A percentile compares a stretch with the other conserved stretches of the same genome.
phyloP scores from a whole-genome alignment of 768 basidiomycete species.

The Boletus rufocinnamomeus region DNA sequence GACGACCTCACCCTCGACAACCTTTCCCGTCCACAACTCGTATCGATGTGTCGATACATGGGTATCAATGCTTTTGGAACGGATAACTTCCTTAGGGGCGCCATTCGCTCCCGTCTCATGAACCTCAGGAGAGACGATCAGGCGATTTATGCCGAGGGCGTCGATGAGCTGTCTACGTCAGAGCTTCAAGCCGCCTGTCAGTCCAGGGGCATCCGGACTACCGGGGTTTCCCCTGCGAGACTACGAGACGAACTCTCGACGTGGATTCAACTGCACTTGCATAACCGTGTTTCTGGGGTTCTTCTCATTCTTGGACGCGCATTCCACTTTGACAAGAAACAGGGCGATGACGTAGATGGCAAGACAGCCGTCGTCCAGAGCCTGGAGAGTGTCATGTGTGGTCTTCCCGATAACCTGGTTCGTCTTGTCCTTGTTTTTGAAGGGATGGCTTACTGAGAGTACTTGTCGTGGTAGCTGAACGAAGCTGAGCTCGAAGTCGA shows the following conservation, averaged over 20 bases:
- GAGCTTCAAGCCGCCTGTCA: conserved; percentile 94
- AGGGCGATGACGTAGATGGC: conserved; percentile 75
- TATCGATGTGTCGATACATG: conserved; percentile 98
- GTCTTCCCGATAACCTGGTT: conserved; percentile 92
- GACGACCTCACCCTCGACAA: conserved; percentile 98
- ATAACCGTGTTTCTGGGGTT: conserved; percentile 90
- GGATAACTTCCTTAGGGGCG: conserved; percentile 94
- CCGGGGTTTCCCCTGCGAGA: conserved; percentile 82
- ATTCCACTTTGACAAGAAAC: conserved; percentile 86
- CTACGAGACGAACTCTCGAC: conserved; percentile 87
- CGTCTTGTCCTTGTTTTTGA: conserved; percentile 30
- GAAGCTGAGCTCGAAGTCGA: conserved; percentile 98
- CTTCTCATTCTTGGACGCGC: conserved; percentile 92
- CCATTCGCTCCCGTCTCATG: conserved; percentile 80
- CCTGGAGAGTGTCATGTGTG: conserved; percentile 87
- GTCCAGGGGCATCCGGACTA: conserved; percentile 89
- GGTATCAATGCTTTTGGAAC: conserved; percentile 98
- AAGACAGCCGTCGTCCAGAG: conserved; percentile 79
- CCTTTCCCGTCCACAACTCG: conserved; percentile 95
- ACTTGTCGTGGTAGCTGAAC: conserved; percentile 63
- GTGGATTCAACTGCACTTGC: conserved; percentile 92
- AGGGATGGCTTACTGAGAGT: neutral
- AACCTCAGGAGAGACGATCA: conserved; percentile 91
- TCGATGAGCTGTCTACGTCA: conserved; percentile 85
- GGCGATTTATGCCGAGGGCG: conserved; percentile 85